Percentiles rank a stretch among this genome's conserved stretches.
These are phyloP conservation scores for Aspergillus panamensis DNA, from an alignment of 495 filamentous ascomycete species.

Conservation along the genomic window DNA sequence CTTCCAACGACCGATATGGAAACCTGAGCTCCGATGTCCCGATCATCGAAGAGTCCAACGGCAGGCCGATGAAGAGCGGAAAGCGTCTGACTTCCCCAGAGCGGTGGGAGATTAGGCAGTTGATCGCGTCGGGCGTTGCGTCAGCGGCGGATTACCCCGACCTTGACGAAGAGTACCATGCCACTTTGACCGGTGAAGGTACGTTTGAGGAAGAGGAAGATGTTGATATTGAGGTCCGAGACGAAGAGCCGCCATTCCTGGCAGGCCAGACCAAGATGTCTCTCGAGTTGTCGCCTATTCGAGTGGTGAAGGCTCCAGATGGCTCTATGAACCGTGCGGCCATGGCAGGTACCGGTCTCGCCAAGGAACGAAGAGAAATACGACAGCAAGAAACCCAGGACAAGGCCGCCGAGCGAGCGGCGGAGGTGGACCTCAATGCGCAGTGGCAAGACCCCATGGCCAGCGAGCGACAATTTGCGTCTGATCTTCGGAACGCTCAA, in stretches of 20 bases:
- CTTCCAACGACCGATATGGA: slow-evolving; percentile 54
- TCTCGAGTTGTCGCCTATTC: slow-evolving; percentile 88
- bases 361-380: slow-evolving; percentile 85
- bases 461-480: slow-evolving; percentile 80
- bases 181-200: slow-evolving; percentile 78
- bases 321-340: slow-evolving; percentile 93
- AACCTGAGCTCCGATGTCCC: slow-evolving; percentile 55
- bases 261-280: slow-evolving; percentile 95
- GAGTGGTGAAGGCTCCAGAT: slow-evolving; percentile 95
- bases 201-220: slow-evolving; percentile 95
- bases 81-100: slow-evolving; percentile 96
- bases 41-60: slow-evolving; percentile 62
- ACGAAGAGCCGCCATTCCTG: slow-evolving; percentile 95
- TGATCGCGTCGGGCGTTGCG: slow-evolving; percentile 90
- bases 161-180: slow-evolving; percentile 89
- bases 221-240: slow-evolving; percentile 91
- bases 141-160: slow-evolving; percentile 92
- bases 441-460: slow-evolving; percentile 99
- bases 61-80: slow-evolving; percentile 55
- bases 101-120: slow-evolving; percentile 93
- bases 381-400: slow-evolving; percentile 85
- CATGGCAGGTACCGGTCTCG: slow-evolving; percentile 85
- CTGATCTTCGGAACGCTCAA: slow-evolving; percentile 64
- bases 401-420: slow-evolving; percentile 71
- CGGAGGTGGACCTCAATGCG: slow-evolving; percentile 78